A percentile compares a stretch with the other conserved stretches of the same genome.
Evolutionary conservation across 306 rosid genomes (phyloP).

Genomic region (Alnus rubra): DNA sequence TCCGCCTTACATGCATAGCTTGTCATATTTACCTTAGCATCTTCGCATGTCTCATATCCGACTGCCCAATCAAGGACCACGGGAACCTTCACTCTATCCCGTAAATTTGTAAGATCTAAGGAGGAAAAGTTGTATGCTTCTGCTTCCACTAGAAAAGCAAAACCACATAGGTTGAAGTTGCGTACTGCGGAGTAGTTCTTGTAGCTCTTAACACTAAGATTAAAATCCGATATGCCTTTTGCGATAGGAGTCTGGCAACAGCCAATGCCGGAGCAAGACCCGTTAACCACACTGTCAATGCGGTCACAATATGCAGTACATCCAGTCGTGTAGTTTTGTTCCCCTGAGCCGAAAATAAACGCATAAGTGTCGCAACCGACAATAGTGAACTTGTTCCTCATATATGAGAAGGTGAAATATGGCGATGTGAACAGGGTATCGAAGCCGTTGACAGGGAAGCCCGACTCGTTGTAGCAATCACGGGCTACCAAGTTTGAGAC

Average conservation of each 20-base stretch:
- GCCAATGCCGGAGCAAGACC: too few relatives aligned
- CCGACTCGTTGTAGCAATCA: constrained; percentile 2
- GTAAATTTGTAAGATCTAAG: neutral
- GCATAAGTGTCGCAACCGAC: neutral
- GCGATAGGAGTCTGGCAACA: neutral
- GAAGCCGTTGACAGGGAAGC: too few relatives aligned
- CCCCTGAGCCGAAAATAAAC: too few relatives aligned
- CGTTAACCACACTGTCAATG: neutral
- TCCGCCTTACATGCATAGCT: constrained; percentile 28
- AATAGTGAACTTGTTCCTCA: neutral
- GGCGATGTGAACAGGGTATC: too few relatives aligned
- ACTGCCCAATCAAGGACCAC: constrained; percentile 38
- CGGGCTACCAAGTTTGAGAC: constrained; percentile 13
- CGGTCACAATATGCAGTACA: neutral
- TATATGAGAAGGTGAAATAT: too few relatives aligned
- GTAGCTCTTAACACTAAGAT: neutral
- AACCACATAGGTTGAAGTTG: constrained; percentile 1
- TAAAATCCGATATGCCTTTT: neutral
- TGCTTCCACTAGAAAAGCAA: constrained; percentile 6
- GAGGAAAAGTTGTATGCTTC: neutral
- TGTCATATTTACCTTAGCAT: neutral
- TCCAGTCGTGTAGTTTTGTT: too few relatives aligned
- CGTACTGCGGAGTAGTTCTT: neutral
- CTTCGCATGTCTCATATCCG: constrained; percentile 16
- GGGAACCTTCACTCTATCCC: constrained; percentile 2